Conservation (phyloP, 2,329 filamentous ascomycete genomes). For the Alternaria panax region DNA sequence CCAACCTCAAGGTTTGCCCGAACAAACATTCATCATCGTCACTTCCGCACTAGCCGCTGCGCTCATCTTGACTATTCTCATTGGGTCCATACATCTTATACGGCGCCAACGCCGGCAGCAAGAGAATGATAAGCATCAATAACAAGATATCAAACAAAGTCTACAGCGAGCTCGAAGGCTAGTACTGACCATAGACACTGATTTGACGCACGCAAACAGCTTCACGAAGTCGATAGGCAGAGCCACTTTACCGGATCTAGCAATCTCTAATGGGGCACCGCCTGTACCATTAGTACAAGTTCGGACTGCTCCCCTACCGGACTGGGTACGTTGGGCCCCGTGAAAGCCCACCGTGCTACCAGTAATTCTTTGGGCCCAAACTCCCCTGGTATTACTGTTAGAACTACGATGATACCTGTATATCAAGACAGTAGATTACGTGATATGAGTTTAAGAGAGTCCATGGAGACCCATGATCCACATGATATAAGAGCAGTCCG, state of each 20-base stretch:
- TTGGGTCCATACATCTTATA: constrained; percentile 6
- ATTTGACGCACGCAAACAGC: neutral
- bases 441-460: neutral
- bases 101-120: neutral
- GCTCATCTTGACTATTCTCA: neutral
- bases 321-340: neutral
- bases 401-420: neutral
- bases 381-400: neutral
- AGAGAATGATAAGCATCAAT: neutral
- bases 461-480: neutral
- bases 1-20: neutral
- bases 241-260: neutral
- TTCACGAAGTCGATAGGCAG: neutral
- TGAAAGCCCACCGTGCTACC: neutral
- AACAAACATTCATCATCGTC: constrained; percentile 4
- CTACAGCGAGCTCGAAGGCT: constrained; percentile 1
- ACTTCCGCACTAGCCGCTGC: neutral
- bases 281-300: neutral
- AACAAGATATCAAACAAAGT: constrained; percentile 12
- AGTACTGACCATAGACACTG: constrained; percentile 1
- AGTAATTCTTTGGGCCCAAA: neutral
- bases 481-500: neutral
- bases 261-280: neutral
- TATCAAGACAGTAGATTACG: neutral
- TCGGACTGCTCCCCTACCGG: neutral